Conservation (phyloP, 164 flowering plant genomes). For the Piper longum region DNA sequence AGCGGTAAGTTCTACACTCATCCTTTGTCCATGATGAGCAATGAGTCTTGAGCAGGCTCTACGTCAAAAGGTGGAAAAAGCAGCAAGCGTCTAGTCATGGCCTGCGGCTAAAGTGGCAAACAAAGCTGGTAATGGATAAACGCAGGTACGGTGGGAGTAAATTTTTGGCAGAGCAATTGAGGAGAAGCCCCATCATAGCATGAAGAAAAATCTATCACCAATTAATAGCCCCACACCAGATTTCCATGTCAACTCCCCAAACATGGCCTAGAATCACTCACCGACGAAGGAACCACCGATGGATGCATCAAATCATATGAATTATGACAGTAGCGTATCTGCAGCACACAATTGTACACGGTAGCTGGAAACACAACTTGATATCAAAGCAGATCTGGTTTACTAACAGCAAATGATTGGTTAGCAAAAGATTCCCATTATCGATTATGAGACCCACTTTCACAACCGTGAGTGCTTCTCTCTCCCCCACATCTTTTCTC, state of each 20-base stretch:
- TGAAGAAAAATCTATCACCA: background rate
- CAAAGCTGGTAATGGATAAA: background rate
- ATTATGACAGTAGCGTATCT: background rate
- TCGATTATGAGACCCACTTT: background rate
- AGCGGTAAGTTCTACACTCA: background rate
- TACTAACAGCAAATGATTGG: background rate
- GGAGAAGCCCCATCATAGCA: background rate
- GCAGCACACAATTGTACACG: background rate
- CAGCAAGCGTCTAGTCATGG: background rate
- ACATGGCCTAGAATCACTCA: no score
- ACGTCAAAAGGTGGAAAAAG: background rate
- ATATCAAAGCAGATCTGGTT: background rate
- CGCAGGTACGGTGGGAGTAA: background rate
- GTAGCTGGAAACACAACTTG: background rate
- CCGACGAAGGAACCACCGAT: no score
- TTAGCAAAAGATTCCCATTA: background rate
- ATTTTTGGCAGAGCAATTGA: background rate
- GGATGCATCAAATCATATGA: no score
- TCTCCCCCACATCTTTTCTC: background rate
- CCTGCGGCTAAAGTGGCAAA: background rate
- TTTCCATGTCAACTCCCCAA: no score
- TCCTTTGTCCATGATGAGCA: background rate
- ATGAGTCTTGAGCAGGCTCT: background rate
- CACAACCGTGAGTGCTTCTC: background rate
- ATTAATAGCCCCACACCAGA: no score